A percentile compares a stretch with the other conserved stretches of the same genome.
phyloP scores from a whole-genome alignment of 345 rosid genomes.

The Euphorbia pulcherrima region DNA sequence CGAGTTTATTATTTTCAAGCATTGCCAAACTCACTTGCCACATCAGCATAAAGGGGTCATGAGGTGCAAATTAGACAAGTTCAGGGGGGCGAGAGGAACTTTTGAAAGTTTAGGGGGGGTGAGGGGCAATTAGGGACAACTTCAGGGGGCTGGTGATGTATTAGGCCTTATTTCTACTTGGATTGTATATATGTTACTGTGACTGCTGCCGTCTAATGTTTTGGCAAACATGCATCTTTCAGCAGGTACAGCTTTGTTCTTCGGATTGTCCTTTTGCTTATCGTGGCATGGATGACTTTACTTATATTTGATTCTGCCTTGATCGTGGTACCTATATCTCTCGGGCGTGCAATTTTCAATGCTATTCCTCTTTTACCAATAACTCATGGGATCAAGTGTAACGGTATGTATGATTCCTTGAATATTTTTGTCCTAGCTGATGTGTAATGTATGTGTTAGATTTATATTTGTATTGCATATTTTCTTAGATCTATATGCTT shows the following conservation, averaged over 20 bases:
- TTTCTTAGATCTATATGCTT: constrained; percentile 78
- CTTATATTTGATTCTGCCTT: constrained; percentile 87
- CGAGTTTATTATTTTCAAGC: too few relatives aligned
- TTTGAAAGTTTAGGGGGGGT: too few relatives aligned
- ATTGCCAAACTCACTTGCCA: too few relatives aligned
- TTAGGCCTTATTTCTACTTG: too few relatives aligned
- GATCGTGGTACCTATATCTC: constrained; percentile 85
- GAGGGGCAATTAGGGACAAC: too few relatives aligned
- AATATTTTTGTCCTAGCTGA: background rate
- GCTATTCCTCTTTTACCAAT: constrained; percentile 89
- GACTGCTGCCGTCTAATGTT: constrained; percentile 6
- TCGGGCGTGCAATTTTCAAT: constrained; percentile 90
- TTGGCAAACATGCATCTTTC: constrained; percentile 18
- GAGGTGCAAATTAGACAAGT: too few relatives aligned
- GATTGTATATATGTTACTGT: background rate
- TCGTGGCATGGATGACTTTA: constrained; percentile 95
- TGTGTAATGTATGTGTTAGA: constrained; percentile 2
- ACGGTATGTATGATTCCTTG: constrained; percentile 48
- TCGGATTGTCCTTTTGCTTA: constrained; percentile 73
- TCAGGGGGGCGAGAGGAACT: too few relatives aligned
- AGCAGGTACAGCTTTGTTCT: constrained; percentile 86
- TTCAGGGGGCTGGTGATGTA: too few relatives aligned
- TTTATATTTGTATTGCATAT: constrained; percentile 10
- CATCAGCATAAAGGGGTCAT: too few relatives aligned
- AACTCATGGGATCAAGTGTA: constrained; percentile 97